These are phyloP conservation scores for Bimuria novae-zelandiae DNA, from an alignment of 2,329 filamentous ascomycete genomes.

Conservation along the genomic window DNA sequence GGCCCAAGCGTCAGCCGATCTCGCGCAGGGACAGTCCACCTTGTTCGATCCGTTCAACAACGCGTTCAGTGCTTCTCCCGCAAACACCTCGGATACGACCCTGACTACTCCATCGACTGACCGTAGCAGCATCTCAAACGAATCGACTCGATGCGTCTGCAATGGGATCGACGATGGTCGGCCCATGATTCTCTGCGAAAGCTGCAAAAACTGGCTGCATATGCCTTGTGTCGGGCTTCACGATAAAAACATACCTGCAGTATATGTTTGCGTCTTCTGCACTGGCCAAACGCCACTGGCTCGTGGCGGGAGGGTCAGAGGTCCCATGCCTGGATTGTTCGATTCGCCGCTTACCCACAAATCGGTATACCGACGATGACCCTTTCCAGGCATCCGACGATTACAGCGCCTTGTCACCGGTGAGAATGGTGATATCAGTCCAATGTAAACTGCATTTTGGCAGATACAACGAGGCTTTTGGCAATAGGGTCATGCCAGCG, in stretches of 20 bases:
- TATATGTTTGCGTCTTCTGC: constrained; percentile 49
- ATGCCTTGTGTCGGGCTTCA: constrained; percentile 62
- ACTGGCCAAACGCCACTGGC: constrained; percentile 43
- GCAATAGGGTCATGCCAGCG: not conserved
- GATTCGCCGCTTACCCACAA: constrained; percentile 41
- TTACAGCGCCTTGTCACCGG: not conserved
- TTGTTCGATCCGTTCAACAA: constrained; percentile 46
- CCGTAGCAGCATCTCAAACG: constrained; percentile 56
- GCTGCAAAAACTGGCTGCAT: constrained; percentile 67
- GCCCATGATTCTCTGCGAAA: constrained; percentile 66
- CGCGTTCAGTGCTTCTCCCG: constrained; percentile 48
- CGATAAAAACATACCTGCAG: constrained; percentile 49
- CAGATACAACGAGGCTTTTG: not conserved
- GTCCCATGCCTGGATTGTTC: constrained; percentile 28
- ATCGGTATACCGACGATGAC: constrained; percentile 33
- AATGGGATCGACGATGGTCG: constrained; percentile 58
- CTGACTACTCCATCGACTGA: constrained; percentile 59
- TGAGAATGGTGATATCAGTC: not conserved
- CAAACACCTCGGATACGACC: constrained; percentile 54
- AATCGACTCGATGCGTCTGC: constrained; percentile 62
- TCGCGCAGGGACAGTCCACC: constrained; percentile 25
- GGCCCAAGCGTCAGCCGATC: constrained; percentile 50
- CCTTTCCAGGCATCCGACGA: not conserved
- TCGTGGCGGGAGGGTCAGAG: constrained; percentile 39
- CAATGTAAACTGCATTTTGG: not conserved